Evolutionary conservation across 768 basidiomycete species (phyloP), one percentile per base, ranked within the genome.

Genomic region (Harrya chromipes): DNA sequence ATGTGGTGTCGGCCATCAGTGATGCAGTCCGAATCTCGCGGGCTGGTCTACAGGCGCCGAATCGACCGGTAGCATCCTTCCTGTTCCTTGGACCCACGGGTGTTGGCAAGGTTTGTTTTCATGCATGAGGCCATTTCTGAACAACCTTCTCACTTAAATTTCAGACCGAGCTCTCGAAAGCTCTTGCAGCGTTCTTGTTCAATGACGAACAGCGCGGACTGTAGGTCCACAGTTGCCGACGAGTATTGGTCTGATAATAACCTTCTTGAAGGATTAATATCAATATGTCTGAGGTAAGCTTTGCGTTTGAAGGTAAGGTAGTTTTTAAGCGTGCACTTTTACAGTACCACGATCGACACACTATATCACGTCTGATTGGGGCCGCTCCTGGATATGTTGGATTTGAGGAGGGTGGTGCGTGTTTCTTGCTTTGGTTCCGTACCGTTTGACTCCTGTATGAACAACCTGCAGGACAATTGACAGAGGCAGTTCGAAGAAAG

Each of bases 1-100:
- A 93, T 56, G 88, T 92, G n/a, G 78, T 98, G 24, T 66, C 77
- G 1, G 83, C 93, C 5, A 82, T 97, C 55, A 85, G 87, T 50
- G 89, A 97, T 58, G 93, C 94, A 13, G 90, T 98, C 20, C 82
- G 93, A 16, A 88, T 97, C 44, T 95, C 93, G 26, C 83, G 94
- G 43, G 90, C 94, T 3, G 94, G 95, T 1, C 67, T 97, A 17
- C 87, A 93, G 58, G 87, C 90, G 1, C 89, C 91, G 7, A 88
- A 89, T 57, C 75, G 92, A 14, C 95, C 94, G 1, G 85, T 95
- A 16, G 92, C 94, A 4, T 92, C 90, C 1, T 94, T 97, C 81
- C 73, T 97, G 38, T 93, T 97, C 75, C 69, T 90, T 49, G 91
- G 91, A 1, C 89, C 92, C 0, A 91, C 90, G 0, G 92, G 92